Conservation (phyloP, 352 stramenopile species). For the Pythium sukuiense region DNA sequence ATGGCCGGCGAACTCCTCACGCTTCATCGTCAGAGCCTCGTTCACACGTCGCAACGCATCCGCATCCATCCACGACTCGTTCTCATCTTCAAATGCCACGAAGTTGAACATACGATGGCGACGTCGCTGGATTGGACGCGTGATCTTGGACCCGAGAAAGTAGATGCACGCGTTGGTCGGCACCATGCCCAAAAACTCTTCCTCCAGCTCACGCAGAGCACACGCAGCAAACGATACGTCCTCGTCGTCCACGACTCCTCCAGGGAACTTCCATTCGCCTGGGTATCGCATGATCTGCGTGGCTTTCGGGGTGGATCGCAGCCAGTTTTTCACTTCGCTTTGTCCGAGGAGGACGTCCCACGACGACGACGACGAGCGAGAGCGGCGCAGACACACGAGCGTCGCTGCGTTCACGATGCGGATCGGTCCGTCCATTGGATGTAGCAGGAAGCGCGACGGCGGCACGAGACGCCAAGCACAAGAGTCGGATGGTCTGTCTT, state of each 20-base stretch:
- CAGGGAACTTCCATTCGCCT: conserved; percentile 68
- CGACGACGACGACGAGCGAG: conserved; percentile 16
- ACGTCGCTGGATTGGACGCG: conserved; percentile 38
- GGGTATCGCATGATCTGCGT: conserved; percentile 65
- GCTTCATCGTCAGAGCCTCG: conserved; percentile 36
- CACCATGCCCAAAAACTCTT: conserved; percentile 53
- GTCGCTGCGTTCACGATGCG: conserved; percentile 38
- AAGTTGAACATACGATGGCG: conserved; percentile 74
- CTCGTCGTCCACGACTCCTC: conserved; percentile 43
- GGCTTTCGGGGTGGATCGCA: conserved; percentile 39
- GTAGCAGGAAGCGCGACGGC: background rate
- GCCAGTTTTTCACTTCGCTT: conserved; percentile 69
- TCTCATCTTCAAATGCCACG: conserved; percentile 59
- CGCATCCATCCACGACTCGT: conserved; percentile 41
- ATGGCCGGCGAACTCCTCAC: conserved; percentile 34
- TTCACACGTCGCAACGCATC: conserved; percentile 40
- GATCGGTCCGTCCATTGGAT: conserved; percentile 23
- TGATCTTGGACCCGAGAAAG: conserved; percentile 49
- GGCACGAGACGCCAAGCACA: background rate
- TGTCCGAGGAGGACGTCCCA: conserved; percentile 70
- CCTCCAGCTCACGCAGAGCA: conserved; percentile 47
- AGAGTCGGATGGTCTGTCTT: no score
- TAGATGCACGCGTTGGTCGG: conserved; percentile 26
- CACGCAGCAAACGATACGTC: conserved; percentile 40
- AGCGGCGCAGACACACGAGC: conserved; percentile 34